Percentiles rank a stretch among this genome's conserved stretches.
Conservation (phyloP, 179 eudicot genomes). For the Monotropa hypopitys region DNA sequence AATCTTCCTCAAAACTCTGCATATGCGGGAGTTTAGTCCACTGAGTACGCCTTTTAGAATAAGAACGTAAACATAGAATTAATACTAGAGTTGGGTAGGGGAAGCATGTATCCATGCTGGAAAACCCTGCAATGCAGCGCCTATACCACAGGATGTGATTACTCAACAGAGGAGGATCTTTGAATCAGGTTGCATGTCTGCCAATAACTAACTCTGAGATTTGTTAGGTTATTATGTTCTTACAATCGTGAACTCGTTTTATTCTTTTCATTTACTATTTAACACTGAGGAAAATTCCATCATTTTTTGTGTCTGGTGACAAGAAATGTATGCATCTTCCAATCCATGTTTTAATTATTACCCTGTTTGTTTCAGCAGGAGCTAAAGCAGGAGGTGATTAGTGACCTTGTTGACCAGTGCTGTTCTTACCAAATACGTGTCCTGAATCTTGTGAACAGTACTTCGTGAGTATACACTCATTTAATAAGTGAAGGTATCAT, state of each 20-base stretch:
- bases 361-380: conserved; percentile 32
- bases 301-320: background rate
- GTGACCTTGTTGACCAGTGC: conserved; percentile 93
- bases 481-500: background rate
- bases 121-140: background rate
- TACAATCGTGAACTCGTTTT: background rate
- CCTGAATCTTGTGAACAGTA: conserved; percentile 64
- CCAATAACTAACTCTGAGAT: background rate
- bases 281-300: background rate
- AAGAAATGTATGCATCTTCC: background rate
- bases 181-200: background rate
- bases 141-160: background rate
- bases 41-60: too few species aligned
- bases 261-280: background rate
- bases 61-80: background rate
- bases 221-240: background rate
- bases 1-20: too few species aligned
- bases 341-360: background rate
- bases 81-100: background rate
- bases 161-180: background rate
- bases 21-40: too few species aligned
- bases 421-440: conserved; percentile 79
- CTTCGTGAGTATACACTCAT: conserved; percentile 35
- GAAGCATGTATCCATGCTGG: background rate
- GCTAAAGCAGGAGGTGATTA: conserved; percentile 65